Percentiles rank a stretch among this genome's conserved stretches.
Evolutionary conservation across 1,284 basidiomycete species (phyloP).

Genomic region (Moesziomyces sp.): DNA sequence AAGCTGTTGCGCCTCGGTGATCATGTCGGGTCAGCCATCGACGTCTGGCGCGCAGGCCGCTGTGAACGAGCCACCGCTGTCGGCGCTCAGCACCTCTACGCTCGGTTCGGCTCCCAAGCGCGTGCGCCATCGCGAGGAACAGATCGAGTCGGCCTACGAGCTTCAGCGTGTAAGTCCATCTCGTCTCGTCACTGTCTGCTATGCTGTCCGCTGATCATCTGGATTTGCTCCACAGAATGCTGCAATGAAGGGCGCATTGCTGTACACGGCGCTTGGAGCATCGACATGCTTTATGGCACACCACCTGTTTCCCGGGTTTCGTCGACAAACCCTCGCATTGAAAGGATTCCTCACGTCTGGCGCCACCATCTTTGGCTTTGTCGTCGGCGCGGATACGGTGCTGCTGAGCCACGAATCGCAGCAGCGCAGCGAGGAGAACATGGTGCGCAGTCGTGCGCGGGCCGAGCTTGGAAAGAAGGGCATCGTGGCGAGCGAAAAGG

Average conservation of each 20-base stretch:
- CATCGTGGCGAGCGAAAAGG: slow-evolving; percentile 57
- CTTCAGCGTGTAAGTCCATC: slow-evolving; percentile 50
- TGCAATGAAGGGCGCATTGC: slow-evolving; percentile 50
- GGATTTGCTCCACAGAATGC: slow-evolving; percentile 38
- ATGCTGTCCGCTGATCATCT: neutral
- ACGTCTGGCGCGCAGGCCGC: slow-evolving; percentile 6
- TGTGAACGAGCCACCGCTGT: slow-evolving; percentile 26
- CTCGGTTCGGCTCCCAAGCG: slow-evolving; percentile 44
- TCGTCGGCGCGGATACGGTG: slow-evolving; percentile 59
- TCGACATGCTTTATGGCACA: slow-evolving; percentile 52
- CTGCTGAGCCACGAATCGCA: slow-evolving; percentile 55
- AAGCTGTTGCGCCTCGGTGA: neutral
- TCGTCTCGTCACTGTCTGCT: neutral
- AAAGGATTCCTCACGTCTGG: slow-evolving; percentile 60
- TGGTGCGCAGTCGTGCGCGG: slow-evolving; percentile 50
- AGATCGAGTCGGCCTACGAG: slow-evolving; percentile 58
- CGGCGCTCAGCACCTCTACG: slow-evolving; percentile 24
- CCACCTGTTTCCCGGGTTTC: slow-evolving; percentile 58
- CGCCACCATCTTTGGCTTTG: slow-evolving; percentile 60
- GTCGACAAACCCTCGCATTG: slow-evolving; percentile 57
- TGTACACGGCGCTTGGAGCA: slow-evolving; percentile 53
- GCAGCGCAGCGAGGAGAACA: slow-evolving; percentile 56
- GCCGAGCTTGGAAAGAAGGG: slow-evolving; percentile 56
- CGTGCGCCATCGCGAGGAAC: slow-evolving; percentile 52
- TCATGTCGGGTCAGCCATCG: slow-evolving; percentile 15